Evolutionary conservation across 78 protist genomes (phyloP), one percentile per base, ranked within the genome.

Genomic region (Polysphondylium violaceum): DNA sequence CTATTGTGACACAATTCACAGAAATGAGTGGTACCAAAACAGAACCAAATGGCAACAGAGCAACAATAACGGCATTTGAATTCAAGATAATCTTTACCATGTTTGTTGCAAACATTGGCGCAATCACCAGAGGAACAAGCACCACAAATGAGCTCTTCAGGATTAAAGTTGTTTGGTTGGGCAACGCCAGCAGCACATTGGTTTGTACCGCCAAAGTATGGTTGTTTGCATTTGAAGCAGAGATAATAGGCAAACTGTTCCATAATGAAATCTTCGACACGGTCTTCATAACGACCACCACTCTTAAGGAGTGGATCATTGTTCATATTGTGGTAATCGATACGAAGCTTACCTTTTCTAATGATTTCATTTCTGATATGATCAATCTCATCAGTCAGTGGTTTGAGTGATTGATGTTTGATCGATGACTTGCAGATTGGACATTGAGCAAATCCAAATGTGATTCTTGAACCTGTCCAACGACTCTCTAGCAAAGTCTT

Each of bases 401-500:
- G 5, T 68, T 78, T 77, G 25, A 74, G 53, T 19, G 92, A 64
- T 35, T 35, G 69, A 53, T 92, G 95, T 5, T 47, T 43, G 29
- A 95, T 93, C 27, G 53, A 38, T 33, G 19, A 11, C 27, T 88
- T 61, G 83, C 97, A 95, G 33, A 95, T 65, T 43, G 97, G 97
- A 16, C 97, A 95, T 38, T 86, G 59, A n/a, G 90, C 47, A 77
- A 92, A 95, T n/a, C 87, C 79, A 33, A 95, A 86, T 53, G 94
- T 78, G 51, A 95, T 95, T 63, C 95, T 60, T 19, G 94, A 73
- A 38, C 93, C 87, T 29, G 50, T 71, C 97, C 97, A 94, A 60
- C 87, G 55, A 6, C 33, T 21, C 6, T 69, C 91, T 5, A 94
- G 41, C 55, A 87, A 64, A 36, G 53, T 41, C 60, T 73, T 44